Conservation (phyloP, 2,329 filamentous ascomycete species). For the Pyrenophora teres region DNA sequence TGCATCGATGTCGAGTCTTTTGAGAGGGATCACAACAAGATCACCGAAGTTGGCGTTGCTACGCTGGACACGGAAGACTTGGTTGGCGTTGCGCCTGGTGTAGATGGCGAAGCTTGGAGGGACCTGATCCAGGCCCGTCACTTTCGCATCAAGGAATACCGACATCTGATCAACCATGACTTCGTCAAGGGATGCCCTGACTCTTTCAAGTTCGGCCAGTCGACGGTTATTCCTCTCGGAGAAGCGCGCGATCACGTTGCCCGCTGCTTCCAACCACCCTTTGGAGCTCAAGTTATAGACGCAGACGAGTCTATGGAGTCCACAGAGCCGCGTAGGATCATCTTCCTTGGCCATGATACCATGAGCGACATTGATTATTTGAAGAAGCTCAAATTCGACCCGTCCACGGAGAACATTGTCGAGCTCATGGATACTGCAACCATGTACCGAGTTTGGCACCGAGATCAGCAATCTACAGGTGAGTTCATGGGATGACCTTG, state of each 20-base stretch:
- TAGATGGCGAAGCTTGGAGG: constrained; percentile 69
- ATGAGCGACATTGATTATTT: constrained; percentile 71
- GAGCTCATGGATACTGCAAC: constrained; percentile 74
- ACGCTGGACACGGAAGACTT: constrained; percentile 74
- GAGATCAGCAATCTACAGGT: constrained; percentile 55
- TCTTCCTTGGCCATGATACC: constrained; percentile 81
- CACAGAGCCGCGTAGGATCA: constrained; percentile 60
- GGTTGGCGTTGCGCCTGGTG: constrained; percentile 61
- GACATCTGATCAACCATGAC: constrained; percentile 66
- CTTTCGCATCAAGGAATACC: constrained; percentile 74
- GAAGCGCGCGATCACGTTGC: constrained; percentile 56
- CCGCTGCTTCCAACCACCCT: constrained; percentile 62
- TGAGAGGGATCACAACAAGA: constrained; percentile 66
- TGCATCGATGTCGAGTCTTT: constrained; percentile 83
- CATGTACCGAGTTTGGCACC: constrained; percentile 69
- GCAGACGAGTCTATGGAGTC: constrained; percentile 17
- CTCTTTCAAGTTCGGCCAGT: constrained; percentile 72
- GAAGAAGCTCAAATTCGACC: constrained; percentile 65
- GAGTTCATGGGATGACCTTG: too few relatives aligned
- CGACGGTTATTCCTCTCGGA: constrained; percentile 58
- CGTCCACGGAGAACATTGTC: constrained; percentile 60
- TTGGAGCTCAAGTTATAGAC: constrained; percentile 42
- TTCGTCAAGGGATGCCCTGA: constrained; percentile 77
- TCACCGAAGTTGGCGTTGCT: constrained; percentile 87
- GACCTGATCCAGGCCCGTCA: constrained; percentile 71